Evolutionary conservation across 2,329 filamentous ascomycete species (phyloP).

Genomic region (Paracoccidioides lutzii): DNA sequence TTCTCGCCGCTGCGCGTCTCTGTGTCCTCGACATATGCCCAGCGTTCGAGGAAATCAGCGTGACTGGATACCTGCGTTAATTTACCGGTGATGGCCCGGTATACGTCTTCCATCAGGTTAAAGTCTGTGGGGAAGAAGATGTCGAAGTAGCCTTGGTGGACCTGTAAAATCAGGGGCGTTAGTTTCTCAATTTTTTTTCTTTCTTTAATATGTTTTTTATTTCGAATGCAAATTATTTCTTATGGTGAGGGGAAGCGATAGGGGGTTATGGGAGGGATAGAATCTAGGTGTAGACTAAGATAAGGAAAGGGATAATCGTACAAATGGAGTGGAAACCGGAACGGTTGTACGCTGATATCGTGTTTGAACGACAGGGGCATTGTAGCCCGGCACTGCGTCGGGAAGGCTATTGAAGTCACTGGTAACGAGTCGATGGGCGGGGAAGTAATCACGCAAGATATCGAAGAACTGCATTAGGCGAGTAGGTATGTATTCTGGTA

Average conservation of each 20-base stretch:
- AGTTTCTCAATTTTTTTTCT: no score
- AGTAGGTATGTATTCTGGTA: constrained; percentile 87
- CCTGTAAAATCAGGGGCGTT: constrained; percentile 38
- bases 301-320: constrained; percentile 36
- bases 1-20: constrained; percentile 85
- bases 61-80: constrained; percentile 75
- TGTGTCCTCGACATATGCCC: constrained; percentile 85
- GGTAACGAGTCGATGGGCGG: constrained; percentile 72
- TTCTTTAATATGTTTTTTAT: not conserved
- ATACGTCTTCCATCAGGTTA: constrained; percentile 76
- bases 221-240: not conserved
- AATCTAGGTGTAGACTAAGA: not conserved
- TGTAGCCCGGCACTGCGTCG: constrained; percentile 68
- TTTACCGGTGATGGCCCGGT: constrained; percentile 84
- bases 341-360: constrained; percentile 77
- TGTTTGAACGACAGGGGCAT: constrained; percentile 93
- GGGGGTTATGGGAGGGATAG: constrained; percentile 4
- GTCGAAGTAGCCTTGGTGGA: constrained; percentile 97
- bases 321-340: constrained; percentile 77
- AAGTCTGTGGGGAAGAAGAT: constrained; percentile 98
- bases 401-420: constrained; percentile 84
- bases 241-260: no score
- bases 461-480: constrained; percentile 95
- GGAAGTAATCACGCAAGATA: constrained; percentile 76
- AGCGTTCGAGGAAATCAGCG: constrained; percentile 77